Evolutionary conservation across 2,329 filamentous ascomycete genomes (phyloP).

Genomic region (Penicillium sp.): DNA sequence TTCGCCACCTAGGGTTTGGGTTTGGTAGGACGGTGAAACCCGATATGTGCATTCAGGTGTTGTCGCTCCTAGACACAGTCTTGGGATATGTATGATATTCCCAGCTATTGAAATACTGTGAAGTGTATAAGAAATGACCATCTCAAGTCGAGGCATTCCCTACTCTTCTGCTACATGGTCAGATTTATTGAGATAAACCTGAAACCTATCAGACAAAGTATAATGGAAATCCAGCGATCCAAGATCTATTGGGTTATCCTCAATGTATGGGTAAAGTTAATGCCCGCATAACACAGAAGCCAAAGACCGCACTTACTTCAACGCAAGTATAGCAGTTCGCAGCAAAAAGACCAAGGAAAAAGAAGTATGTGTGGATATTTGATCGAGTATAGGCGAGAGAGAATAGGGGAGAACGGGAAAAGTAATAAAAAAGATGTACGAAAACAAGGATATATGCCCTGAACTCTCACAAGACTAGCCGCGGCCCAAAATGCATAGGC

Average conservation of each 20-base stretch:
- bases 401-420: conserved; percentile 8
- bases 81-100: not conserved
- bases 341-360: not conserved
- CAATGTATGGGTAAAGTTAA: conserved; percentile 9
- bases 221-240: conserved; percentile 3
- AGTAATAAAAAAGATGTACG: conserved; percentile 14
- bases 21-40: too few relatives aligned
- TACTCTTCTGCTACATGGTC: not conserved
- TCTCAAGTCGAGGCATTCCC: not conserved
- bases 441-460: conserved; percentile 19
- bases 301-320: not conserved
- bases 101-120: too few relatives aligned
- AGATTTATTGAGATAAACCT: not conserved
- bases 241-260: conserved; percentile 16
- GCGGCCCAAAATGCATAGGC: conserved; percentile 20
- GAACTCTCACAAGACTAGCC: conserved; percentile 17
- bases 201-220: not conserved
- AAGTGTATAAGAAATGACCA: not conserved
- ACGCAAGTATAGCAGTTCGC: not conserved
- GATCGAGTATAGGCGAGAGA: conserved; percentile 14
- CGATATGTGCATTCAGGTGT: not conserved
- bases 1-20: not conserved
- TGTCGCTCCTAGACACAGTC: not conserved
- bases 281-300: conserved; percentile 2
- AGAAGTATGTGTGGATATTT: conserved; percentile 19